Percentiles rank a stretch among this genome's conserved stretches.
Conservation (phyloP, 805 yeast species). For the Cyberlindnera xishuangbannaensis region DNA sequence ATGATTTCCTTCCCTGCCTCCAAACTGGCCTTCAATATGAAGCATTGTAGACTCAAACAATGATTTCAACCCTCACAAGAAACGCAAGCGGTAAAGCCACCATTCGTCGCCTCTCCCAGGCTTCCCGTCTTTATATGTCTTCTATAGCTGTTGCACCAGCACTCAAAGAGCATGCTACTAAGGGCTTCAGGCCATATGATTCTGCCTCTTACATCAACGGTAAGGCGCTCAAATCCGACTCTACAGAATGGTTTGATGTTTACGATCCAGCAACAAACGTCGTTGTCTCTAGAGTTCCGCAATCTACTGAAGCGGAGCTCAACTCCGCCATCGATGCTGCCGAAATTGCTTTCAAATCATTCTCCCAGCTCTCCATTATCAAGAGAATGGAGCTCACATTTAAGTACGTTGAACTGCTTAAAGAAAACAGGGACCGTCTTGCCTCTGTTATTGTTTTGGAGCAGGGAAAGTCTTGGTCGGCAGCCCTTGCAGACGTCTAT, state of each 20-base stretch:
- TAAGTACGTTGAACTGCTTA: constrained; percentile 58
- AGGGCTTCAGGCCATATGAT: constrained; percentile 38
- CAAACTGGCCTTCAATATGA: not conserved
- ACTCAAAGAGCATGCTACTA: constrained; percentile 38
- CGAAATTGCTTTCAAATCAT: constrained; percentile 50
- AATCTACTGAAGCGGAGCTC: constrained; percentile 60
- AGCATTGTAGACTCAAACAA: constrained; percentile 1
- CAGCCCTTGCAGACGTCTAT: constrained; percentile 69
- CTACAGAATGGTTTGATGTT: constrained; percentile 59
- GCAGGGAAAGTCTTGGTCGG: constrained; percentile 74
- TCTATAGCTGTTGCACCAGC: constrained; percentile 22
- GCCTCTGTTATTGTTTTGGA: constrained; percentile 62
- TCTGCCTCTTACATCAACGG: constrained; percentile 47
- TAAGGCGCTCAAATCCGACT: constrained; percentile 40
- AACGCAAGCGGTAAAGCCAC: constrained; percentile 10
- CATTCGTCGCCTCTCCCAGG: constrained; percentile 7
- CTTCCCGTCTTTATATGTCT: constrained; percentile 18
- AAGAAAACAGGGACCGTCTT: constrained; percentile 59
- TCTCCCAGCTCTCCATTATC: constrained; percentile 44
- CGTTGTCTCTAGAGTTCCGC: constrained; percentile 66
- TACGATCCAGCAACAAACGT: constrained; percentile 72
- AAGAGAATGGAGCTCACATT: constrained; percentile 61
- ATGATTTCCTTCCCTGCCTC: no score
- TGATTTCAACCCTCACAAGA: constrained; percentile 13
- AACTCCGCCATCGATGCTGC: constrained; percentile 63